Percentiles rank a stretch among this genome's conserved stretches.
phyloP scores from a whole-genome alignment of 495 filamentous ascomycete species.

The Penicillium turbatum region DNA sequence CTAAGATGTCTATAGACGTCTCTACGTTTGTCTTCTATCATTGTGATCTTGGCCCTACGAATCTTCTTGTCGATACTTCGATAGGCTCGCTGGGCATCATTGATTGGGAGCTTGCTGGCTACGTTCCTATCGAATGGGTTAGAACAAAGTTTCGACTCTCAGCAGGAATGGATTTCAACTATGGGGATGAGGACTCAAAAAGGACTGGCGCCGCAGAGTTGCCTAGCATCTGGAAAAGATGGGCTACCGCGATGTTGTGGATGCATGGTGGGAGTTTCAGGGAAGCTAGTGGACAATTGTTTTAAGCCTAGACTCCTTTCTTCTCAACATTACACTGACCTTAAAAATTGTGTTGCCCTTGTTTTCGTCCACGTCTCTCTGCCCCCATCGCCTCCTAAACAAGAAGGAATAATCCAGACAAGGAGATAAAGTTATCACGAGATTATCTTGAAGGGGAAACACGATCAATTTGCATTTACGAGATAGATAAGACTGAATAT shows the following conservation, averaged over 20 bases:
- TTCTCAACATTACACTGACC: too few species aligned
- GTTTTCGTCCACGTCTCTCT: too few species aligned
- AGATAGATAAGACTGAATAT: too few species aligned
- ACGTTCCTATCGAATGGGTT: conserved; percentile 28
- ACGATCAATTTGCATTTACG: too few species aligned
- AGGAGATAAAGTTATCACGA: too few species aligned
- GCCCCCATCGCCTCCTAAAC: too few species aligned
- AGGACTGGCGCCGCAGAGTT: conserved; percentile 10
- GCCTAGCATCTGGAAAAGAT: conserved; percentile 12
- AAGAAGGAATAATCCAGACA: too few species aligned
- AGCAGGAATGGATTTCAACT: conserved; percentile 23
- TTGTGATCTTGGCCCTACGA: conserved; percentile 32
- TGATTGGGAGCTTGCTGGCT: conserved; percentile 34
- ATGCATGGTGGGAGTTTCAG: conserved; percentile 10
- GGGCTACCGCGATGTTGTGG: conserved; percentile 9
- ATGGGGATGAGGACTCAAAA: conserved; percentile 10
- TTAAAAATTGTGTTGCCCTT: too few species aligned
- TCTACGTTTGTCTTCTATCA: conserved; percentile 33
- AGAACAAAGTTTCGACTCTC: conserved; percentile 26
- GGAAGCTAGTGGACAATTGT: conserved; percentile 6
- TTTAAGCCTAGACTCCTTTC: too few species aligned
- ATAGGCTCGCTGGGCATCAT: conserved; percentile 29
- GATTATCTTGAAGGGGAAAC: too few species aligned
- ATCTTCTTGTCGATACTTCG: conserved; percentile 26
- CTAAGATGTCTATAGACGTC: conserved; percentile 26